Evolutionary conservation across 1,284 basidiomycete species (phyloP), one percentile per base, ranked within the genome.

Genomic region (Ceratobasidium sp.): DNA sequence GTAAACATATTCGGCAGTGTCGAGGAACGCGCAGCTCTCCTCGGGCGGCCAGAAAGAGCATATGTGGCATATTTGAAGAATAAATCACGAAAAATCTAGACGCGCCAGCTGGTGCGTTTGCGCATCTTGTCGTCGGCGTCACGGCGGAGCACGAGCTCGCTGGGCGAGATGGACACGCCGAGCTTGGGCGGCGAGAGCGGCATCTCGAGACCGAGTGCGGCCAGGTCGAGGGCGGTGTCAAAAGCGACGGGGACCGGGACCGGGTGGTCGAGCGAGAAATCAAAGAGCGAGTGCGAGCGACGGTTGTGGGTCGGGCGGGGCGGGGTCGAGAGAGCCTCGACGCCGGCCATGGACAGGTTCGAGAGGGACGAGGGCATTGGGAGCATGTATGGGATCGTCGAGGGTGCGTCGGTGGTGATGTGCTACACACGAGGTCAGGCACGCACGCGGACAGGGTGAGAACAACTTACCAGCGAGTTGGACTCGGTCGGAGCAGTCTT

Each of bases 91-190:
- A 54, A 12, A 52, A 64, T 67, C 64, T 67, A 67, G 35, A 67
- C 38, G 64, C 64, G 50, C 50, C 64, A 67, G 64, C 64, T 55
- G 20, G 50, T 67, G 64, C 64, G 64, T 52, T 55, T 55, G 50
- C 50, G 35, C 64, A 67, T 54, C 64, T 67, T 67, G 40, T 53
- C 52, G 10, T 55, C 52, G 40, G 27, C 64, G 43, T 54, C 52
- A 22, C 54, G 53, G 64, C 38, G 64, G 40, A 67, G 7, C 64
- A 67, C 54, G 38, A 67, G 34, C 32, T 67, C 52, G 64, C 64
- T 67, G 15, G 50, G 64, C 13, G 52, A 53, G 52, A 55, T 67
- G 13, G 20, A 8, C 27, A 52, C 50, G 40, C 52, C 45, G 25
- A 43, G 52, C 35, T 34, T 67, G 10, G 20, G 45, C 10, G 20